A percentile compares a stretch with the other conserved stretches of the same genome.
Evolutionary conservation across 1,284 basidiomycete genomes (phyloP).

Genomic region (Thecaphora thlaspeos): DNA sequence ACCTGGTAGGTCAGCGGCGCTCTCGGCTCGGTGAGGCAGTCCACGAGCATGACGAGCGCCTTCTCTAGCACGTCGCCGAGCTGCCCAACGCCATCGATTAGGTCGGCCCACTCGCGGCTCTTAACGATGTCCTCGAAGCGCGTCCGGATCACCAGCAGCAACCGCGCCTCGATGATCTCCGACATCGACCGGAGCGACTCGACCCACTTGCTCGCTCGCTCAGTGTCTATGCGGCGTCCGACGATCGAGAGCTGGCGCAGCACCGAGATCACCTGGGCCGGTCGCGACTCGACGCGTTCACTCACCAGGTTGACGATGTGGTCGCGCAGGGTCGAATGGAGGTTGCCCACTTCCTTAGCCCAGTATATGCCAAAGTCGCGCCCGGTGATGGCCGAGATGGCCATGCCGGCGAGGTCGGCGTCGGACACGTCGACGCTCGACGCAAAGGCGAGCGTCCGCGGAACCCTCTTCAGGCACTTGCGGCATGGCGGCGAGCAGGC

Average conservation of each 20-base stretch:
- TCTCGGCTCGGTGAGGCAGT: conserved; percentile 40
- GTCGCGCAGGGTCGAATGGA: conserved; percentile 34
- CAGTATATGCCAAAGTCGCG: conserved; percentile 47
- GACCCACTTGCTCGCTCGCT: conserved; percentile 42
- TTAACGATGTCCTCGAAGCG: conserved; percentile 38
- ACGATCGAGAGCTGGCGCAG: conserved; percentile 42
- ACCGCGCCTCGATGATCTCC: conserved; percentile 36
- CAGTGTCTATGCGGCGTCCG: conserved; percentile 35
- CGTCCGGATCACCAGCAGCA: conserved; percentile 26
- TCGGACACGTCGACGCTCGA: conserved; percentile 42
- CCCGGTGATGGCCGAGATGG: conserved; percentile 33
- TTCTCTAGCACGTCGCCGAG: conserved; percentile 44
- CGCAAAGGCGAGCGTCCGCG: conserved; percentile 42
- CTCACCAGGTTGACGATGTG: conserved; percentile 31
- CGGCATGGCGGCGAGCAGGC: conserved; percentile 47
- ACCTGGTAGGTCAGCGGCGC: conserved; percentile 40
- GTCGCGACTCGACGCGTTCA: conserved; percentile 12
- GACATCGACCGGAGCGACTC: conserved; percentile 46
- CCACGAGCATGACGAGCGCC: conserved; percentile 41
- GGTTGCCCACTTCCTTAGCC: conserved; percentile 47
- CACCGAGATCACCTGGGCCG: conserved; percentile 16
- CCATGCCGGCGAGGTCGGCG: conserved; percentile 16
- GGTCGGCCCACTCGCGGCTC: conserved; percentile 27
- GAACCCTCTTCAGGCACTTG: conserved; percentile 46
- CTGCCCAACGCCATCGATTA: conserved; percentile 45